Base-by-base conservation (phyloP, 2,329 filamentous ascomycete species). In the Fragosphaeria purpurea region DNA sequence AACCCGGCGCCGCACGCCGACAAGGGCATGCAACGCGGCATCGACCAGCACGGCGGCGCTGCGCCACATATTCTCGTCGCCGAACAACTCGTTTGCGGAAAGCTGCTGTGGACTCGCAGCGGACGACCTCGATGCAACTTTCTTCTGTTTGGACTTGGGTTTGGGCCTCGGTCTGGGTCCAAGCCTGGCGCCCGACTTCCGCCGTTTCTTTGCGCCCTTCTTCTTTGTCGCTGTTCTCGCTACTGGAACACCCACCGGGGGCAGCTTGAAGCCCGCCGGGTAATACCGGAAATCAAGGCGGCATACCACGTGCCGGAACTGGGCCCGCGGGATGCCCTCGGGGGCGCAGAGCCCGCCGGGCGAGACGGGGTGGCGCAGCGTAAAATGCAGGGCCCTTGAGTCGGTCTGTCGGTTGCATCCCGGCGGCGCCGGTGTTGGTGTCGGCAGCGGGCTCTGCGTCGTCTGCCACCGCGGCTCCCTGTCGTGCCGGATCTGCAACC, bases 271-370 rank as follows among this genome's bases (percentile, higher is more conserved):
- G n/a, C 34, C 33, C 13, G 37, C 44, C 3, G 44, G 44, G 9
- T 46, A 33, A 5, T 38, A 11, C 7, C 8, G 37, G 44, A 53
- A 55, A 8, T 50, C 43, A 4, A 59, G 44, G 6, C 46, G 44
- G 44, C 56, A 59, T 3, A 46, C 41, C 3, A 56, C 51, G 1
- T 47, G 46, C 11, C 40, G 46, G 9, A 59, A 49, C 11, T 53
- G 47, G 0, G 54, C 56, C n/a, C 46, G 50, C 2, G 56, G 56
- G 3, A 59, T 50, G 11, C 51, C 49, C 4, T 12, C 13, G 1
- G 54, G 55, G 1, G 53, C 46, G 7, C 52, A 50, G 32, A 57
- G 47, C 3, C 57, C 56, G 7, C 31, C 33, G 1, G 56, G 39
- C 11, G 48, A 48, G 1, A 52, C 33, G 2, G 56, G 54, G 9